A percentile compares a stretch with the other conserved stretches of the same genome.
phyloP scores from a whole-genome alignment of 441 rosid genomes.

The Melastoma candidum region DNA sequence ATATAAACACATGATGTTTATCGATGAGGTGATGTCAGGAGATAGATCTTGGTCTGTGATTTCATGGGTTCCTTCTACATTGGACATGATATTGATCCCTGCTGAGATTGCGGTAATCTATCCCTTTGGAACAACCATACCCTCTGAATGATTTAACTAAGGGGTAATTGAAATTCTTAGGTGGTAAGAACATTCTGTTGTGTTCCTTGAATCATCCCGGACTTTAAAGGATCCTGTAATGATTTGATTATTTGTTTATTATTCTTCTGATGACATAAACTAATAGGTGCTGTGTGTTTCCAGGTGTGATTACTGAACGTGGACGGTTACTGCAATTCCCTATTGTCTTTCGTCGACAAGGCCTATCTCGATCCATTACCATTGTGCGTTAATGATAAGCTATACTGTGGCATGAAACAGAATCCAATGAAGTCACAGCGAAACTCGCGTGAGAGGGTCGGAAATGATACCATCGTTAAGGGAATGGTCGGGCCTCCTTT shows the following conservation, averaged over 20 bases:
- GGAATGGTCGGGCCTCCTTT: too few species aligned
- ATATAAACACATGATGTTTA: too few species aligned
- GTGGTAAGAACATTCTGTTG: neutral
- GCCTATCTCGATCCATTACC: slow-evolving; percentile 23
- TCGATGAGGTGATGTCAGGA: too few species aligned
- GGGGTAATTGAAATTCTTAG: neutral
- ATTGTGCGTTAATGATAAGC: neutral
- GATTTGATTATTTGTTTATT: slow-evolving; percentile 2
- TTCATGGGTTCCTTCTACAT: too few species aligned
- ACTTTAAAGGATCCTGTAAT: neutral
- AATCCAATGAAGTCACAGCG: slow-evolving; percentile 63
- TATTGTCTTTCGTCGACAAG: slow-evolving; percentile 72
- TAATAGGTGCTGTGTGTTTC: slow-evolving; percentile 1
- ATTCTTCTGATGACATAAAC: slow-evolving; percentile 11
- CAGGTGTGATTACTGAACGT: slow-evolving; percentile 96
- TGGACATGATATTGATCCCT: too few species aligned
- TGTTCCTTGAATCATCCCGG: too few species aligned
- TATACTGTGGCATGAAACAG: slow-evolving; percentile 62
- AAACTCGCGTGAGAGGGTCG: slow-evolving; percentile 71
- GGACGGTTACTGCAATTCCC: slow-evolving; percentile 86
- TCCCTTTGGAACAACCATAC: too few species aligned
- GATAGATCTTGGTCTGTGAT: too few species aligned
- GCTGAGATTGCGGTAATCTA: too few species aligned
- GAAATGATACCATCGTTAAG: too few species aligned
- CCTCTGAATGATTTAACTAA: too few species aligned